These are phyloP conservation scores for Pyricularia grisea DNA, from an alignment of 2,329 filamentous ascomycete species.

Conservation along the genomic window DNA sequence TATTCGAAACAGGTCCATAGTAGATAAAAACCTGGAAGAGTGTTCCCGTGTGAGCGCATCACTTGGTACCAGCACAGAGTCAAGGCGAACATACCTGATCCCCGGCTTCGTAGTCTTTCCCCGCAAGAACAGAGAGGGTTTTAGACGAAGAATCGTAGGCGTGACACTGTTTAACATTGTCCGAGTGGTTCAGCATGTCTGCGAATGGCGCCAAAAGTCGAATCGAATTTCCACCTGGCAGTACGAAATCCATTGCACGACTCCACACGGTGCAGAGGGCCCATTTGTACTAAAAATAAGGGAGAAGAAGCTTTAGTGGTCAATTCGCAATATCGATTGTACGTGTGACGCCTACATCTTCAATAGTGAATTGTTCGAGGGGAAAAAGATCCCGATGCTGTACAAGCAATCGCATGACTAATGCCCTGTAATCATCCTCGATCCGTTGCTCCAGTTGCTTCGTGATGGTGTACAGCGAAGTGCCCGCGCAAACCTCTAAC, in stretches of 20 bases:
- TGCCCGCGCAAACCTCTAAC: not conserved
- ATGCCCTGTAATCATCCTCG: not conserved
- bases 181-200: not conserved
- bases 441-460: not conserved
- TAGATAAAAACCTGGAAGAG: not conserved
- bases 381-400: not conserved
- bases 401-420: not conserved
- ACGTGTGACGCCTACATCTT: not conserved
- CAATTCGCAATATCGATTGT: not conserved
- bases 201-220: not conserved
- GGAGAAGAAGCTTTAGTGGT: not conserved
- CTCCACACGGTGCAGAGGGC: not conserved
- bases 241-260: conserved; percentile 1
- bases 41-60: not conserved
- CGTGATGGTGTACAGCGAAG: not conserved
- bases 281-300: not conserved
- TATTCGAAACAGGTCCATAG: not conserved
- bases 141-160: not conserved
- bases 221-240: not conserved
- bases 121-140: not conserved
- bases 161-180: not conserved
- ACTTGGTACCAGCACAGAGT: not conserved
- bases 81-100: not conserved
- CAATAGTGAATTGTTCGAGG: not conserved
- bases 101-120: not conserved